Evolutionary conservation across 176 grass and related monocot genomes (phyloP), one percentile per base, ranked within the genome.

Genomic region (Oryza rufipogon): DNA sequence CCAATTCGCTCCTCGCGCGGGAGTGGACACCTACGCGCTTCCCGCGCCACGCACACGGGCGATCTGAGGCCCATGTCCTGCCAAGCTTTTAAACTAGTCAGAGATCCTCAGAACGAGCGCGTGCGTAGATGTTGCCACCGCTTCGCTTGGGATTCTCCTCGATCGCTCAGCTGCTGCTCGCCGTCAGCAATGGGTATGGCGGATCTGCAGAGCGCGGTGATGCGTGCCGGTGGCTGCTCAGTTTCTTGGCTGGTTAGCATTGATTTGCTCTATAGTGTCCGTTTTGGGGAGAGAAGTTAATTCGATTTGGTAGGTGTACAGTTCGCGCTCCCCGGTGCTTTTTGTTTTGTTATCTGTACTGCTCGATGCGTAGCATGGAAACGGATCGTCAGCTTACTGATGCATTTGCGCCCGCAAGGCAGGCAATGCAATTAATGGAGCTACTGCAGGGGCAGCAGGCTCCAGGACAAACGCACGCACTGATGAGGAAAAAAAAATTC

Each of bases 91-190:
- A 61, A 25, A 42, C 0, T 12, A 47, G 85, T n/a, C 34, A 58
- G 54, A 65, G 26, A 36, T 34, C 0, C 28, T 8, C 41, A 17
- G 39, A n/a, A 23, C 72, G n/a, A 0, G 33, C 4, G 15, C 5
- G 25, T 45, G 39, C 16, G 54, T 58, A 20, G 16, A 58, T 25
- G 7, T 38, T 9, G 66, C 34, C 47, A 16, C 58, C 15, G 42
- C 80, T 78, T 88, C 15, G 42, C 80, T 78, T 88, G 41, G 80
- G 73, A 83, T 88, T 4, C 80, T 42, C 80, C 41, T 47, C 36
- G 36, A 38, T 38, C n/a, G 13, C 39, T 12, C 66, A 32, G 52
- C 86, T 51, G 52, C 86, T 51, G 54, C 54, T n/a, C 54, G 17
- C 5, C 54, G 54, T 58, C 54, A 58, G 54, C 54, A 58, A 20